Base-by-base conservation (phyloP, 148 eudicot species). In the Drosera capensis region DNA sequence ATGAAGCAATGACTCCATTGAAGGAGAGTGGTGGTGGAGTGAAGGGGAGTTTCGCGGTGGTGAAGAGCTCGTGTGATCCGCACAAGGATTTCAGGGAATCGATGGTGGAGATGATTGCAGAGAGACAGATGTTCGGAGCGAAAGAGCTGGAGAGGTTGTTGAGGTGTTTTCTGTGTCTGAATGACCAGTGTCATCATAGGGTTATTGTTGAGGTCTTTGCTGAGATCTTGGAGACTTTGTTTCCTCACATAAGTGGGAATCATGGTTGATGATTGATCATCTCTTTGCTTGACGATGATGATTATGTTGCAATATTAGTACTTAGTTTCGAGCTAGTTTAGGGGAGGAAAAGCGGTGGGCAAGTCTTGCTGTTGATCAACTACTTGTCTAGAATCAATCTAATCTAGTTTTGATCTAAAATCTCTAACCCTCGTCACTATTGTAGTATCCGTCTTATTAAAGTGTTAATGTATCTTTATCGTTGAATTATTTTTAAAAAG, bases 61-160 rank as follows among this genome's bases (percentile, higher is more conserved):
- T 71, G 54, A 82, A 82, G 62, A 62, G 70, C 18, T 82, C 93
- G 34, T 71, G 72, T 41, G 85, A 82, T 58, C 93, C 93, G 15
- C 68, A 82, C 46, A 68, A 31, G 25, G 93, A 81, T 67, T 82
- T 82, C 56, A 71, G 79, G 54, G 63, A 52, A 19, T 82, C 93
- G 25, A 82, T 82, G 93, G 78, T 74, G 58, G 85, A 82, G 28
- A 82, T 82, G 93, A 78, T 78, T 14, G 67, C 77, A 8, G 84
- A 80, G 64, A 77, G 57, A 49, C 75, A 77, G 58, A 73, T 80
- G 35, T 73, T 71, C 40, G 73, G 75, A 0, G 54, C 61, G 0
- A 42, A 71, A 1, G 90, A 77, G 45, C 51, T 80, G 19, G 75
- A 77, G 42, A 40, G 68, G 1, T 47, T 80, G 20, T 25, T 80